Base-by-base conservation (phyloP, 1,284 basidiomycete genomes). In the Malassezia dermatis region DNA sequence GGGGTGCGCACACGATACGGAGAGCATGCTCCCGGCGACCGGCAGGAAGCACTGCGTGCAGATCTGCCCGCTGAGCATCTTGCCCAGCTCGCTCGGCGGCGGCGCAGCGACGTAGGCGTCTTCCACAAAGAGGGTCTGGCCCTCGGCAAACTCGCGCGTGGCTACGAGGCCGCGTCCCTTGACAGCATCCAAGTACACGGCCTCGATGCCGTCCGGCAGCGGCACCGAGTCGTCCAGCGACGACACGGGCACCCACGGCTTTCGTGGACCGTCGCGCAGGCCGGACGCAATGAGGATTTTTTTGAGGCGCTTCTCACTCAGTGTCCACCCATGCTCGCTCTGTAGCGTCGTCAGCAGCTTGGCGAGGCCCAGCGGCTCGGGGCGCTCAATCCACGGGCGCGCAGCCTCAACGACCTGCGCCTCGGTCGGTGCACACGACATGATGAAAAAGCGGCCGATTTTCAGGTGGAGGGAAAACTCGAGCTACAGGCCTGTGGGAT, bases 111-210 rank as follows among this genome's bases (percentile, higher is more conserved):
- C 64, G 67, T 77, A 79, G 1, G 78, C 78, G 17, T 77, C 75
- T 70, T 91, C 88, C 57, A 83, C 84, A 85, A 88, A 91, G 5
- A 91, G 68, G 8, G 82, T 77, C 60, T 89, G 86, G 0, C 85
- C 86, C 63, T 82, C 79, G 11, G 77, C 75, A 54, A 90, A 84
- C 44, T 79, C 77, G 50, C 82, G 80, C 24, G 76, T 81, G 1
- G 86, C 86, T 0, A 90, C 81, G 27, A 91, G 77, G 0, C 89
- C 89, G 66, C 91, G 90, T 8, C 88, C 88, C 67, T 85, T 88
- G 58, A 79, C 77, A 50, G 79, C 78, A 47, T 82, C 79, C 67
- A 88, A 89, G 75, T 83, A 81, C 65, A 79, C 80, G 2, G 86
- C 84, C 50, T 81, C 78, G 11, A 86, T 80, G 13, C 64, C 64